These are phyloP conservation scores for Apiotrichum akiyoshidainum DNA, from an alignment of 1,284 basidiomycete species.

Conservation along the genomic window DNA sequence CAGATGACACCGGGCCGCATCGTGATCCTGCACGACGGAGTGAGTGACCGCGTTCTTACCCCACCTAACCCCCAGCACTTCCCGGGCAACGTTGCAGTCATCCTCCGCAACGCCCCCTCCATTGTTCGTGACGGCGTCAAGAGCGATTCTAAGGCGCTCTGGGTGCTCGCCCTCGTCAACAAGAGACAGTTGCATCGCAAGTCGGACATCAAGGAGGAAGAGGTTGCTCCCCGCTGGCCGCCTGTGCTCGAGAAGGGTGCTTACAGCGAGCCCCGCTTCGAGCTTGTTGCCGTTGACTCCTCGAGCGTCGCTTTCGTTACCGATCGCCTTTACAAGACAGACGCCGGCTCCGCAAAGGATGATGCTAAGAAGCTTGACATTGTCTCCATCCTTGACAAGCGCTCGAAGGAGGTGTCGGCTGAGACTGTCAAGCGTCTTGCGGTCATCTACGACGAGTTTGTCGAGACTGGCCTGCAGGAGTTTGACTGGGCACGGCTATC, in stretches of 20 bases:
- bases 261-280: slow-evolving; percentile 63
- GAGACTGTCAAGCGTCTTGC: slow-evolving; percentile 52
- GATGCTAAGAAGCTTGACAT: too few relatives aligned
- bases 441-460: slow-evolving; percentile 56
- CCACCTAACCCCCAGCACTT: slow-evolving; percentile 63
- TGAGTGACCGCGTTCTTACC: slow-evolving; percentile 50
- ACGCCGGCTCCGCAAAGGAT: slow-evolving; percentile 42
- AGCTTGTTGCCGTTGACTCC: slow-evolving; percentile 65
- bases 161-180: slow-evolving; percentile 70
- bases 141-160: slow-evolving; percentile 56
- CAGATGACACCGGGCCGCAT: slow-evolving; percentile 71
- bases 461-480: slow-evolving; percentile 58
- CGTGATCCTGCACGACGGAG: slow-evolving; percentile 76
- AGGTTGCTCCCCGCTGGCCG: slow-evolving; percentile 73
- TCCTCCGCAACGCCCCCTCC: slow-evolving; percentile 67
- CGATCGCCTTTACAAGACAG: slow-evolving; percentile 69
- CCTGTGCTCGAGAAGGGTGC: slow-evolving; percentile 56
- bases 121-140: slow-evolving; percentile 52
- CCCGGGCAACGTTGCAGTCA: slow-evolving; percentile 66
- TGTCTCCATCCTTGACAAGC: slow-evolving; percentile 55
- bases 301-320: slow-evolving; percentile 77
- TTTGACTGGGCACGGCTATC: slow-evolving; percentile 80
- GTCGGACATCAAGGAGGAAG: slow-evolving; percentile 59
- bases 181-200: slow-evolving; percentile 60
- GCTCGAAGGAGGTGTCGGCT: slow-evolving; percentile 56